These are phyloP conservation scores for Xerocomus amazonicus DNA, from an alignment of 1,284 basidiomycete genomes.

Conservation along the genomic window DNA sequence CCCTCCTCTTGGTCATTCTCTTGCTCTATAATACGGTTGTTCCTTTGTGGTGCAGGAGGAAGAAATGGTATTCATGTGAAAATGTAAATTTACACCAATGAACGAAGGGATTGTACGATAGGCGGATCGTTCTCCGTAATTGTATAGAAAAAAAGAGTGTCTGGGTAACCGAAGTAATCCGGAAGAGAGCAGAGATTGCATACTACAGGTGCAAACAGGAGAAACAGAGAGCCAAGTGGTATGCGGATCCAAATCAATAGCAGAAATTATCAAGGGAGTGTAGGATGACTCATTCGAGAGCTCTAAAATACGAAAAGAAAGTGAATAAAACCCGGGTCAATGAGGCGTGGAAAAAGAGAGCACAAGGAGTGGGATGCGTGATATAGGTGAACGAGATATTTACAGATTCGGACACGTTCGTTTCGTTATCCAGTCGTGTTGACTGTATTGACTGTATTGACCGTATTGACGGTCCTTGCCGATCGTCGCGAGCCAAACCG, in stretches of 20 bases:
- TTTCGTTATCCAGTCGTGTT: slow-evolving; percentile 24
- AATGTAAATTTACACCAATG: slow-evolving; percentile 18
- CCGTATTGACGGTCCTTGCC: slow-evolving; percentile 44
- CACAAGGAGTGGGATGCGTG: slow-evolving; percentile 1
- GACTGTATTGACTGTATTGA: slow-evolving; percentile 15
- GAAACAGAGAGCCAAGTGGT: slow-evolving; percentile 1
- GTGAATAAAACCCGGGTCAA: background rate
- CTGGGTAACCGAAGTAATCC: slow-evolving; percentile 6
- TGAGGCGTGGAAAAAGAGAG: slow-evolving; percentile 3
- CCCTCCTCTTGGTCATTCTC: background rate
- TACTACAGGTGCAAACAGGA: slow-evolving; percentile 14
- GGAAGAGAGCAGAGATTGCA: slow-evolving; percentile 2
- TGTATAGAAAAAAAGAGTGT: slow-evolving; percentile 20
- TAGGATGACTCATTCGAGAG: slow-evolving; percentile 26
- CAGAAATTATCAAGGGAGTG: slow-evolving; percentile 31
- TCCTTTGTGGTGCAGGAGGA: background rate
- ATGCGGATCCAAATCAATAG: slow-evolving; percentile 22
- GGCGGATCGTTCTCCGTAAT: slow-evolving; percentile 18
- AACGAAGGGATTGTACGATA: slow-evolving; percentile 24
- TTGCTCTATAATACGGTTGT: no score
- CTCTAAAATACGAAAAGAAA: slow-evolving; percentile 10
- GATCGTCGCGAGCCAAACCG: slow-evolving; percentile 71
- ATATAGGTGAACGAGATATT: background rate
- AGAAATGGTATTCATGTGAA: slow-evolving; percentile 19
- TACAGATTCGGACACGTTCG: slow-evolving; percentile 7